Evolutionary conservation across 225 moss, liverwort and hornwort species (phyloP).

Genomic region (Antitrichia curtipendula): DNA sequence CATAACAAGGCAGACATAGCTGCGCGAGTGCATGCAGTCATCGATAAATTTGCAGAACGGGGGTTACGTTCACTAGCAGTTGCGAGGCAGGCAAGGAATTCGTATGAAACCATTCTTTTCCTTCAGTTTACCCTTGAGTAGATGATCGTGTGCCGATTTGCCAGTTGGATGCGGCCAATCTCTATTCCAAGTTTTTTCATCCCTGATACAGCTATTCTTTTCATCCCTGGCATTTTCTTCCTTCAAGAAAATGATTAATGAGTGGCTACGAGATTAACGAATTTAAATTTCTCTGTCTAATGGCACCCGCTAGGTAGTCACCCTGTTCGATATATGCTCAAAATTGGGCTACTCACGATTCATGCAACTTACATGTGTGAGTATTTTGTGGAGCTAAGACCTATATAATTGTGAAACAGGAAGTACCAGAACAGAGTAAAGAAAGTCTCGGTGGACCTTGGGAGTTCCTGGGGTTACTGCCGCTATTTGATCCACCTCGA

Average conservation of each 20-base stretch:
- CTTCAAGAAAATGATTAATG: neutral
- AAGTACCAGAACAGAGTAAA: conserved; percentile 45
- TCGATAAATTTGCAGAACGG: conserved; percentile 59
- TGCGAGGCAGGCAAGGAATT: conserved; percentile 36
- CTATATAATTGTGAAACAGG: conserved; percentile 1
- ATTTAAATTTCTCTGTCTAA: neutral
- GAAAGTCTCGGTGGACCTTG: conserved; percentile 43
- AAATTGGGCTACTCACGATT: neutral
- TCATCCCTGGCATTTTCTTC: neutral
- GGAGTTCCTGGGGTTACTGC: conserved; percentile 49
- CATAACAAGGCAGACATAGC: conserved; percentile 32
- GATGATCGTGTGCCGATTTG: neutral
- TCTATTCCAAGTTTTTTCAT: neutral
- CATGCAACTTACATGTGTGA: neutral
- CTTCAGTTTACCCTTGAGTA: neutral
- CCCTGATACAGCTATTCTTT: neutral
- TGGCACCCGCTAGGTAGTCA: neutral
- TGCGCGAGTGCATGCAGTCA: conserved; percentile 39
- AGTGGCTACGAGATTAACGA: neutral
- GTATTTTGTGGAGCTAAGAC: neutral
- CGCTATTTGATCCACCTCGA: conserved; percentile 69
- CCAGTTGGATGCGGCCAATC: neutral
- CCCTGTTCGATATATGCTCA: neutral
- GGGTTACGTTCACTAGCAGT: conserved; percentile 62
- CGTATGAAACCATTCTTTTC: neutral